phyloP scores from a whole-genome alignment of 768 basidiomycete species.

The Tulasnella sp. region DNA sequence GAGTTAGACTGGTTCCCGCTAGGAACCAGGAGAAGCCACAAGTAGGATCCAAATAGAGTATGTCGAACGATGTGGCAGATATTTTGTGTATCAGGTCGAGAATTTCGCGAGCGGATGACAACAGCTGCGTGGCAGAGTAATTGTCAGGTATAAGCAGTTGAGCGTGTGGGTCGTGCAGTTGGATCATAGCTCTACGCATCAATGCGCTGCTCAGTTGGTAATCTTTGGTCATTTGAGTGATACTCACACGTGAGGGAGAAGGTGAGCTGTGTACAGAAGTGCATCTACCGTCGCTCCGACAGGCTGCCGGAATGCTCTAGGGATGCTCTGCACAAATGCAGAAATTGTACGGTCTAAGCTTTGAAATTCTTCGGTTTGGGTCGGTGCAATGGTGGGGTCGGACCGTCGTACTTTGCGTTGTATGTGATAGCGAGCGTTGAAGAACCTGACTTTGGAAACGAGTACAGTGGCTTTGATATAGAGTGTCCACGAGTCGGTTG shows the following conservation, averaged over 20 bases:
- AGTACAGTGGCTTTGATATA: constrained; percentile 67
- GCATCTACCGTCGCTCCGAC: constrained; percentile 49
- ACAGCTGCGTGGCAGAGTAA: not conserved
- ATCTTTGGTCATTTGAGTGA: constrained; percentile 39
- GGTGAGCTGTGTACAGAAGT: constrained; percentile 49
- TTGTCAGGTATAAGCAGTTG: not conserved
- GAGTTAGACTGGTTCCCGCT: not conserved
- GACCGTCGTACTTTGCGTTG: constrained; percentile 43
- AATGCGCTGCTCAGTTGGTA: too few relatives aligned
- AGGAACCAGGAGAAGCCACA: constrained; percentile 11
- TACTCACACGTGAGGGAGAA: constrained; percentile 36
- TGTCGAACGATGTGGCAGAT: not conserved
- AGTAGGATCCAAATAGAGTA: not conserved
- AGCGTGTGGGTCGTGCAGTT: constrained; percentile 10
- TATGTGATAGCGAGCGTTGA: constrained; percentile 20
- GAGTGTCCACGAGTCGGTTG: constrained; percentile 66
- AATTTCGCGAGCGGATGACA: not conserved
- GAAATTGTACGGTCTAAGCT: constrained; percentile 56
- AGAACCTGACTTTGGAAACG: constrained; percentile 43
- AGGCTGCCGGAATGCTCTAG: constrained; percentile 53
- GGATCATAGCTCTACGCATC: not conserved
- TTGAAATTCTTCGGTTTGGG: constrained; percentile 58
- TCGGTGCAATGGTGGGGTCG: constrained; percentile 14
- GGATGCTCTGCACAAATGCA: constrained; percentile 58
- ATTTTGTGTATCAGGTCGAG: not conserved